A percentile compares a stretch with the other conserved stretches of the same genome.
phyloP scores from a whole-genome alignment of 148 eudicot species.

The Heliosperma pusillum region DNA sequence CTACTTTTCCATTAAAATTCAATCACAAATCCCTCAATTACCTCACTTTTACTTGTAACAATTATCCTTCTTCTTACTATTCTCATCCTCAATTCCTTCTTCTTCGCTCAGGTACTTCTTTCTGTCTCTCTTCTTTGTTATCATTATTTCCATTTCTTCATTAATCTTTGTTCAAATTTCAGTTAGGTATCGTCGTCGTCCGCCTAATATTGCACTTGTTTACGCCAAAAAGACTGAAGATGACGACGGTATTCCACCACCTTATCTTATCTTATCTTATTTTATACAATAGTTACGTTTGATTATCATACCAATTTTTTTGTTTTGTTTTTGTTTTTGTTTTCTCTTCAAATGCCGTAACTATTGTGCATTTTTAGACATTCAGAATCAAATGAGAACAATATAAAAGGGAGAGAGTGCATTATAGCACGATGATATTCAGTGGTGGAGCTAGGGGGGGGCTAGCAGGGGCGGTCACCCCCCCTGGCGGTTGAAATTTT shows the following conservation, averaged over 20 bases:
- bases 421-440: neutral
- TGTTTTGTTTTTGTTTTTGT: no score
- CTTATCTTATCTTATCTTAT: slow-evolving; percentile 26
- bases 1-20: slow-evolving; percentile 25
- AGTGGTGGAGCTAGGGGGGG: no score
- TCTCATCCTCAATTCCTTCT: slow-evolving; percentile 23
- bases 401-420: neutral
- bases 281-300: neutral
- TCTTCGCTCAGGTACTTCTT: slow-evolving; percentile 29
- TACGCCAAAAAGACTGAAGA: slow-evolving; percentile 48
- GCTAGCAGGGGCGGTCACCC: no score
- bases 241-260: slow-evolving; percentile 49
- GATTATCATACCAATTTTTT: no score
- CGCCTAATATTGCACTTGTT: slow-evolving; percentile 22
- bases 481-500: no score
- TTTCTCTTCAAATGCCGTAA: no score
- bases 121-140: neutral
- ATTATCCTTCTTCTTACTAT: slow-evolving; percentile 14
- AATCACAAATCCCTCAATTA: slow-evolving; percentile 19
- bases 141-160: neutral
- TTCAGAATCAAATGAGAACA: neutral
- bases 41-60: slow-evolving; percentile 17
- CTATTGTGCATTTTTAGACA: neutral
- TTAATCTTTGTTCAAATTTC: slow-evolving; percentile 17
- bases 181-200: slow-evolving; percentile 29